Percentiles rank a stretch among this genome's conserved stretches.
These are phyloP conservation scores for Leccinum broughii DNA, from an alignment of 768 basidiomycete species.

Conservation along the genomic window DNA sequence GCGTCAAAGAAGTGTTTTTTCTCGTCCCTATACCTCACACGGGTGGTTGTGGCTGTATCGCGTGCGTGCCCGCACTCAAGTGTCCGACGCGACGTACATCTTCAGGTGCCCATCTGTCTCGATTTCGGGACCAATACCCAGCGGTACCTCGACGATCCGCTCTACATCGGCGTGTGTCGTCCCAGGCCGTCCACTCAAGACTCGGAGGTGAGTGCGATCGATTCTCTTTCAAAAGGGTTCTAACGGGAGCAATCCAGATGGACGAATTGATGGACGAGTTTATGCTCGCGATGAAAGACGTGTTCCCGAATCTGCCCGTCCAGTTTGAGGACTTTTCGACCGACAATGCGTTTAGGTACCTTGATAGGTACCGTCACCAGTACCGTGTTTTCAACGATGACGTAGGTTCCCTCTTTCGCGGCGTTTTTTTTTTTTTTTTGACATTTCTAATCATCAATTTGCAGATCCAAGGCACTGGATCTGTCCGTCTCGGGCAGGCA, in stretches of 20 bases:
- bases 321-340: conserved; percentile 81
- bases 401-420: conserved; percentile 39
- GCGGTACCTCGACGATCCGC: conserved; percentile 63
- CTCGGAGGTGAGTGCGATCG: conserved; percentile 36
- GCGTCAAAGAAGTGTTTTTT: conserved; percentile 86
- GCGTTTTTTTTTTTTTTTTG: not conserved
- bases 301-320: conserved; percentile 68
- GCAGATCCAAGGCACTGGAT: conserved; percentile 71
- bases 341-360: conserved; percentile 74
- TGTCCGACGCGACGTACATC: not conserved
- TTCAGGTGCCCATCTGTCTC: conserved; percentile 60
- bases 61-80: conserved; percentile 75
- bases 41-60: conserved; percentile 81
- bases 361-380: conserved; percentile 57
- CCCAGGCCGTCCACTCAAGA: conserved; percentile 42
- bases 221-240: not conserved
- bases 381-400: conserved; percentile 75
- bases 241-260: conserved; percentile 43
- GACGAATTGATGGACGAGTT: conserved; percentile 76
- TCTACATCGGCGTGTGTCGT: conserved; percentile 71
- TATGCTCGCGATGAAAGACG: conserved; percentile 63
- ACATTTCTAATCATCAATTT: not conserved
- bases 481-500: conserved; percentile 51
- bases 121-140: conserved; percentile 80
- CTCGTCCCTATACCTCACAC: conserved; percentile 71